phyloP scores from a whole-genome alignment of 2,329 filamentous ascomycete genomes.

The Ophiostoma novo-ulmi region DNA sequence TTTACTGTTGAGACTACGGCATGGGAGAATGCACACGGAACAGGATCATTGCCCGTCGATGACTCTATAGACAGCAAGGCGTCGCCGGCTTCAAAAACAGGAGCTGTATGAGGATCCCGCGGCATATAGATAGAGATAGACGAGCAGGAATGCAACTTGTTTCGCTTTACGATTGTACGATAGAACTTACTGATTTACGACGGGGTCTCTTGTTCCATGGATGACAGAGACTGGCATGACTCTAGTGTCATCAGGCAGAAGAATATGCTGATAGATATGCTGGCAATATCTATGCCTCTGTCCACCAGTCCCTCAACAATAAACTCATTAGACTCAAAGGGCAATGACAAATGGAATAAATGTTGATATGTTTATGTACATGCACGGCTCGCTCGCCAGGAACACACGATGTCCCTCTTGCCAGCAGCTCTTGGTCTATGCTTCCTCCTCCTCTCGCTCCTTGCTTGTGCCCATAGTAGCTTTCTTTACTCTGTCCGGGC shows the following conservation, averaged over 20 bases:
- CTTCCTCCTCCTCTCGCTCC: slow-evolving; percentile 5
- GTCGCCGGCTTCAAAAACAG: not conserved
- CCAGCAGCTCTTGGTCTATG: slow-evolving; percentile 12
- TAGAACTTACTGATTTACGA: not conserved
- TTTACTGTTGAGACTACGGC: slow-evolving; percentile 61
- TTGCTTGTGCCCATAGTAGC: not conserved
- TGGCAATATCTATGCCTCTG: slow-evolving; percentile 9
- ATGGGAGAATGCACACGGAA: slow-evolving; percentile 46
- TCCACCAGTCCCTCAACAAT: not conserved
- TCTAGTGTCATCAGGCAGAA: not conserved
- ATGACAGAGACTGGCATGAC: not conserved
- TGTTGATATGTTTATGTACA: slow-evolving; percentile 21
- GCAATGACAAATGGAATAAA: slow-evolving; percentile 4
- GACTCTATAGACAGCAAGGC: not conserved
- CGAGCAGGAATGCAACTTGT: not conserved
- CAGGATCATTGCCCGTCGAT: not conserved
- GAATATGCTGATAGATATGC: not conserved
- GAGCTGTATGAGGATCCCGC: not conserved
- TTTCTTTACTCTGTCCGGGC: slow-evolving; percentile 26
- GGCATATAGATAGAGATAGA: not conserved
- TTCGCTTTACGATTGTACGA: not conserved
- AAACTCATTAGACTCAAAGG: not conserved
- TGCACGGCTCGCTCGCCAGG: slow-evolving; percentile 16
- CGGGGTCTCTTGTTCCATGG: not conserved
- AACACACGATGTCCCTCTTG: not conserved